Conservation (phyloP, 129 eudicot species). For the Centella asiatica region DNA sequence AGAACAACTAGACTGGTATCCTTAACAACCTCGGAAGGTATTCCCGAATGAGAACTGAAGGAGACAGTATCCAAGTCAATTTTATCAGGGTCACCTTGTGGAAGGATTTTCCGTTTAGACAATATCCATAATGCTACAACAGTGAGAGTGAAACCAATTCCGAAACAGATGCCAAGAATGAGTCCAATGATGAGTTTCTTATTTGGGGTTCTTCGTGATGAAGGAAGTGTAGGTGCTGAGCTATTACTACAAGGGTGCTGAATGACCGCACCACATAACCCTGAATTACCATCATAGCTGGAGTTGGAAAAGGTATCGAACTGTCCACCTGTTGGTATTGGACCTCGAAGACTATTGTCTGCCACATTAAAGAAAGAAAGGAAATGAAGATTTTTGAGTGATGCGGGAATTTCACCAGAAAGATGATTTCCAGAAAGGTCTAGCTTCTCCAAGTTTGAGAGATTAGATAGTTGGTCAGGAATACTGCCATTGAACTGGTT, state of each 20-base stretch:
- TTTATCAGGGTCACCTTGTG: slow-evolving; percentile 54
- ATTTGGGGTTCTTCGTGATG: slow-evolving; percentile 27
- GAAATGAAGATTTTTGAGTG: slow-evolving; percentile 50
- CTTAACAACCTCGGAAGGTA: slow-evolving; percentile 36
- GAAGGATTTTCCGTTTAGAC: slow-evolving; percentile 57
- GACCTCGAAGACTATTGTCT: slow-evolving; percentile 50
- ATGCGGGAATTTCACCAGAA: slow-evolving; percentile 54
- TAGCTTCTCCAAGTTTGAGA: slow-evolving; percentile 48
- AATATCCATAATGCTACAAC: slow-evolving; percentile 51
- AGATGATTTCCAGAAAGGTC: slow-evolving; percentile 50
- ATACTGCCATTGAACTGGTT: slow-evolving; percentile 55
- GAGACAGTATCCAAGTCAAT: slow-evolving; percentile 37
- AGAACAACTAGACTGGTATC: slow-evolving; percentile 52
- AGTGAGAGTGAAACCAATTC: slow-evolving; percentile 38
- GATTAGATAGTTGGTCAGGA: slow-evolving; percentile 45
- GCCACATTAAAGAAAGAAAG: slow-evolving; percentile 59
- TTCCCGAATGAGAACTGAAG: slow-evolving; percentile 46
- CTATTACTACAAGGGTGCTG: slow-evolving; percentile 34
- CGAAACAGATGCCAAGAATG: slow-evolving; percentile 52
- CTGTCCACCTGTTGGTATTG: slow-evolving; percentile 65
- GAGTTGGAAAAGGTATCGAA: slow-evolving; percentile 47
- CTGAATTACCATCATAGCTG: slow-evolving; percentile 48
- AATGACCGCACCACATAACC: slow-evolving; percentile 46
- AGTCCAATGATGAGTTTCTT: slow-evolving; percentile 52
- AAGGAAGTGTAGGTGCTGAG: slow-evolving; percentile 13